Evolutionary conservation across 768 basidiomycete species (phyloP), one percentile per base, ranked within the genome.

Genomic region (Leccinum subtestaceum): DNA sequence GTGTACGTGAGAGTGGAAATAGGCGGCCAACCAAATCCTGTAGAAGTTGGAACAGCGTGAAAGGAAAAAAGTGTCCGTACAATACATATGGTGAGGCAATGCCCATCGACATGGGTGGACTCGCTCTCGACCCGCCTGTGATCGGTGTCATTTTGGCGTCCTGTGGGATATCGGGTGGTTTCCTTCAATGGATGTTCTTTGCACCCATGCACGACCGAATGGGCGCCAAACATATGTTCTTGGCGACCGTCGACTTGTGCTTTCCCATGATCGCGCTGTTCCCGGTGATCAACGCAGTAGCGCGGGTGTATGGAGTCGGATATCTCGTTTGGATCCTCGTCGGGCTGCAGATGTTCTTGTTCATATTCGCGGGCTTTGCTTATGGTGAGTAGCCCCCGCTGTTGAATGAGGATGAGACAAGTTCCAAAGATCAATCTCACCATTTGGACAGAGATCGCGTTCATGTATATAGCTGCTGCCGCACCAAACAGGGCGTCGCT

Each of bases 41-140:
- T 52, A 15, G n/a, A 56, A 56, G 55, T 59, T 56, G 56, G 57
- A 63, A 65, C 60, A 60, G 67, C 80, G 65, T 86, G 84, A 84
- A 87, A 79, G 77, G 73, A 45, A 83, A 86, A 81, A 75, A 86
- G 87, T 88, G 88, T 90, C 88, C 88, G 86, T 88, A 75, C 78
- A 73, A 74, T 74, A 74, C 61, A 74, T 72, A 74, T 75, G 65
- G 65, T 72, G 74, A 80, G 74, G 63, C 72, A 32, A 66, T 69
- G 31, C 66, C 73, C 2, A 65, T 75, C 3, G 65, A 65, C 53
- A 54, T 74, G 29, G 72, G 74, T 46, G 72, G 69, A 15, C 66
- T 72, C n/a, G 27, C 43, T 40, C 64, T 71, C 1, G 61, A 61
- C 9, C 68, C 76, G 34, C 62, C 69, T 4, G 27, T 59, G 8